These are phyloP conservation scores for Cicer bijugum DNA, from an alignment of 306 rosid genomes.

Conservation along the genomic window DNA sequence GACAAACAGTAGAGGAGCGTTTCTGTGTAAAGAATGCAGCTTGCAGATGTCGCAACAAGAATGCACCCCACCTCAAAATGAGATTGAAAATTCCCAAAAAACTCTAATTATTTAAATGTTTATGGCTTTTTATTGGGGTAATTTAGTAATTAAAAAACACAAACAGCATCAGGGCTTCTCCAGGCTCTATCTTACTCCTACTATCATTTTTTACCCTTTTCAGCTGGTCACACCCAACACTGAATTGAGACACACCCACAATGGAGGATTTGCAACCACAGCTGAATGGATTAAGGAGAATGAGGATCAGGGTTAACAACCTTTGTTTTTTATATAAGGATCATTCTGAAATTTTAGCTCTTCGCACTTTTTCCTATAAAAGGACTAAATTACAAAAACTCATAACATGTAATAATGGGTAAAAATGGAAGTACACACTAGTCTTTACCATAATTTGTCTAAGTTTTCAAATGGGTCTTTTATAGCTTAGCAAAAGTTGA, in stretches of 20 bases:
- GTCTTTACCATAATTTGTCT: not conserved
- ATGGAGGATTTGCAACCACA: not conserved
- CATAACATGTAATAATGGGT: not conserved
- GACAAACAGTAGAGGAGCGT: too few species aligned
- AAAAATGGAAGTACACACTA: not conserved
- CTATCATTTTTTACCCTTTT: too few species aligned
- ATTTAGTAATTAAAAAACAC: too few species aligned
- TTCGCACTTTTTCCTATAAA: not conserved
- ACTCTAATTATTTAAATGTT: too few species aligned
- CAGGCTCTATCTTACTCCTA: too few species aligned
- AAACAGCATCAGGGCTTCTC: too few species aligned
- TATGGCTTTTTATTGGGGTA: too few species aligned
- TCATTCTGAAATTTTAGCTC: not conserved
- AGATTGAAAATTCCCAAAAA: too few species aligned
- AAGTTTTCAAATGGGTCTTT: not conserved
- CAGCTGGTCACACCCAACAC: too few species aligned
- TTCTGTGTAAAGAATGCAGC: too few species aligned
- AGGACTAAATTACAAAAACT: slow-evolving; percentile 5
- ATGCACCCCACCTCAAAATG: too few species aligned
- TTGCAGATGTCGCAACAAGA: too few species aligned
- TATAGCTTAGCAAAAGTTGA: slow-evolving; percentile 1
- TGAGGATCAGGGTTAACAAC: not conserved
- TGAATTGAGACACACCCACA: not conserved
- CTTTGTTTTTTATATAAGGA: not conserved
- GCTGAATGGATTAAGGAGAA: not conserved